Evolutionary conservation across 208 protist genomes (phyloP).

Genomic region (Trypanosoma mega): DNA sequence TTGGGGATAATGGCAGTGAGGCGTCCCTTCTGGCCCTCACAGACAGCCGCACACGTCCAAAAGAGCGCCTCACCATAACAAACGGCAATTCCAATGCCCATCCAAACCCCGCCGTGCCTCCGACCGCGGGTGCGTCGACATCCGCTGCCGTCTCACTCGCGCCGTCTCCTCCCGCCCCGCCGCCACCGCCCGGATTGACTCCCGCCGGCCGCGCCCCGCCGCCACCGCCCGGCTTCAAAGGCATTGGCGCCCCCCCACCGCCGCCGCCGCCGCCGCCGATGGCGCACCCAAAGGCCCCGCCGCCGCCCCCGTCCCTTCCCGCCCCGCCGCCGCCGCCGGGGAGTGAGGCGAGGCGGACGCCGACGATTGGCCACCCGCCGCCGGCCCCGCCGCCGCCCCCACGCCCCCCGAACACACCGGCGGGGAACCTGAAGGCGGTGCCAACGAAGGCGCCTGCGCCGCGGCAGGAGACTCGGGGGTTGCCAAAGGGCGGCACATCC

Average conservation of each 20-base stretch:
- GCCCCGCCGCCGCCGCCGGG: slow-evolving; percentile 7
- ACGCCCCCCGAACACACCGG: slow-evolving; percentile 11
- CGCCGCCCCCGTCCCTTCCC: not conserved
- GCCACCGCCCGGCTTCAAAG: slow-evolving; percentile 31
- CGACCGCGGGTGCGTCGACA: not conserved
- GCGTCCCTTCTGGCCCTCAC: not conserved
- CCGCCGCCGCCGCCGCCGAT: slow-evolving; percentile 33
- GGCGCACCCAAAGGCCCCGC: slow-evolving; percentile 9
- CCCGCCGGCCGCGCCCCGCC: slow-evolving; percentile 6
- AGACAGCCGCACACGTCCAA: not conserved
- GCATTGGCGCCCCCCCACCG: slow-evolving; percentile 21
- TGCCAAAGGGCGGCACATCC: no score
- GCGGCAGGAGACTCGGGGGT: not conserved
- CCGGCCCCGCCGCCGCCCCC: slow-evolving; percentile 24
- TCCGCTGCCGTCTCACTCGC: not conserved
- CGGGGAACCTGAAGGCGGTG: slow-evolving; percentile 6
- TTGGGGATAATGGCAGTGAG: slow-evolving; percentile 17
- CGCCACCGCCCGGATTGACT: slow-evolving; percentile 6
- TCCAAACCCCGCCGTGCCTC: not conserved
- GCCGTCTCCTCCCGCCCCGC: slow-evolving; percentile 16
- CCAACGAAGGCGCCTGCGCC: slow-evolving; percentile 6
- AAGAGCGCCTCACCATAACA: not conserved
- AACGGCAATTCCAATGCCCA: not conserved
- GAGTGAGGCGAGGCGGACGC: not conserved
- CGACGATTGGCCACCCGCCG: slow-evolving; percentile 7